Conservation (phyloP, 495 filamentous ascomycete species). For the Antarctomyces pellizariae region DNA sequence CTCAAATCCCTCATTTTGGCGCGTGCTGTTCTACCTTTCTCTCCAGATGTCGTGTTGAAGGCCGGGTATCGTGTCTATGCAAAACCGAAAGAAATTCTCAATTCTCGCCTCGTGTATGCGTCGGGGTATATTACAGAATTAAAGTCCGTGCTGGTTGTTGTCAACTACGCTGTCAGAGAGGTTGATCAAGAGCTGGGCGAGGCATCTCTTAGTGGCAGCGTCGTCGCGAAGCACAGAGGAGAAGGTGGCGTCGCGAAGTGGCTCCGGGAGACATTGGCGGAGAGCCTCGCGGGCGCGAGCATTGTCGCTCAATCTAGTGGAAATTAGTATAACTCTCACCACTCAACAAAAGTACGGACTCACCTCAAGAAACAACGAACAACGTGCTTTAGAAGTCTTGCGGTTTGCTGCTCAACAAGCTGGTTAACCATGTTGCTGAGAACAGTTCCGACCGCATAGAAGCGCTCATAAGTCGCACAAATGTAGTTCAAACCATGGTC, state of each 20-base stretch:
- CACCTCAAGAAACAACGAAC: slow-evolving; percentile 91
- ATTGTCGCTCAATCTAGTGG: slow-evolving; percentile 69
- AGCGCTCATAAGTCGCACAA: slow-evolving; percentile 97
- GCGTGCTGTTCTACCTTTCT: too few species aligned
- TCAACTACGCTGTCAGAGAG: slow-evolving; percentile 83
- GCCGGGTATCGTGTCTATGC: slow-evolving; percentile 14
- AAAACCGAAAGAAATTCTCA: slow-evolving; percentile 13
- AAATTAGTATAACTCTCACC: too few species aligned
- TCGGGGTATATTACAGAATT: slow-evolving; percentile 5
- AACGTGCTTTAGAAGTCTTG: slow-evolving; percentile 88
- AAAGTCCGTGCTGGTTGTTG: slow-evolving; percentile 1
- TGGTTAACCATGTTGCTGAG: slow-evolving; percentile 97
- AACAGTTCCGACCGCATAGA: slow-evolving; percentile 95
- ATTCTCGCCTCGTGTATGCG: slow-evolving; percentile 5
- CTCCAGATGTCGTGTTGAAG: too few species aligned
- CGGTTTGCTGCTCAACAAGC: slow-evolving; percentile 92
- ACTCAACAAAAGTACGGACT: slow-evolving; percentile 16
- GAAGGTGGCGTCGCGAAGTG: slow-evolving; percentile 90
- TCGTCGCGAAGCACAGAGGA: slow-evolving; percentile 90
- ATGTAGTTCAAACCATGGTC: slow-evolving; percentile 97
- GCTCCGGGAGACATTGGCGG: slow-evolving; percentile 89
- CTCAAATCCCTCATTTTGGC: too few species aligned
- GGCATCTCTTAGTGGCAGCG: slow-evolving; percentile 91
- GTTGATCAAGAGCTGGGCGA: slow-evolving; percentile 90
- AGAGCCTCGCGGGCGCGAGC: slow-evolving; percentile 87